These are phyloP conservation scores for Coemansia umbellata DNA, from an alignment of 192 early-diverging fungal genomes.

Conservation along the genomic window DNA sequence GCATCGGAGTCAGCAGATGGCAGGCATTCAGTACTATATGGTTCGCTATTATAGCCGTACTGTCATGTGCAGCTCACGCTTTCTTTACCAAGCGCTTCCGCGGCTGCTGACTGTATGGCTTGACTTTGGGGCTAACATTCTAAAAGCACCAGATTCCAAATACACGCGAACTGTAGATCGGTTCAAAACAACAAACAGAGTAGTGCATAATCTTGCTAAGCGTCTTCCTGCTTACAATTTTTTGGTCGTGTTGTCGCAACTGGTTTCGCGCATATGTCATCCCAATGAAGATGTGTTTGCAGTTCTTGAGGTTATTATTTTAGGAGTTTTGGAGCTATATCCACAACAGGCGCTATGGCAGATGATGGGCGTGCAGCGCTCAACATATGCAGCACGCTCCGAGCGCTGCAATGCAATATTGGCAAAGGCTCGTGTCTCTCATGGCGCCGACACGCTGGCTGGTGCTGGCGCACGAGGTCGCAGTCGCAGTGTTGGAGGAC, in stretches of 20 bases:
- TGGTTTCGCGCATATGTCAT: constrained; percentile 84
- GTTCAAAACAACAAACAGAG: constrained; percentile 54
- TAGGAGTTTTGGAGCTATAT: constrained; percentile 63
- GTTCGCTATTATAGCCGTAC: constrained; percentile 50
- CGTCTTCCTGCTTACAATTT: constrained; percentile 68
- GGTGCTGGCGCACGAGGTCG: constrained; percentile 1
- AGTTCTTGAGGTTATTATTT: constrained; percentile 67
- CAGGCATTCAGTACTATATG: constrained; percentile 41
- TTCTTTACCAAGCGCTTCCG: constrained; percentile 82
- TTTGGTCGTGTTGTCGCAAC: constrained; percentile 77
- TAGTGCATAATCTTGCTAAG: constrained; percentile 53
- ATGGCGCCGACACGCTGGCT: constrained; percentile 1
- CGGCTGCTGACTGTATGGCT: constrained; percentile 84
- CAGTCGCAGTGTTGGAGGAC: constrained; percentile 19
- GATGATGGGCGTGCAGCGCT: constrained; percentile 69
- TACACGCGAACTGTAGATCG: constrained; percentile 34
- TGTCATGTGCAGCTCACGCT: constrained; percentile 65
- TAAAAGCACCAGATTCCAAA: constrained; percentile 30
- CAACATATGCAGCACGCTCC: constrained; percentile 59
- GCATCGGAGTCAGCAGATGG: constrained; percentile 19
- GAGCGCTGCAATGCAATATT: constrained; percentile 63
- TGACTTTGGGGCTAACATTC: constrained; percentile 55
- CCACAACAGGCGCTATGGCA: constrained; percentile 89
- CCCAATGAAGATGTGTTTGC: constrained; percentile 60
- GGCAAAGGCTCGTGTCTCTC: constrained; percentile 53